Base-by-base conservation (phyloP, 202 grass and related monocot genomes). In the Sporobolus alterniflorus region DNA sequence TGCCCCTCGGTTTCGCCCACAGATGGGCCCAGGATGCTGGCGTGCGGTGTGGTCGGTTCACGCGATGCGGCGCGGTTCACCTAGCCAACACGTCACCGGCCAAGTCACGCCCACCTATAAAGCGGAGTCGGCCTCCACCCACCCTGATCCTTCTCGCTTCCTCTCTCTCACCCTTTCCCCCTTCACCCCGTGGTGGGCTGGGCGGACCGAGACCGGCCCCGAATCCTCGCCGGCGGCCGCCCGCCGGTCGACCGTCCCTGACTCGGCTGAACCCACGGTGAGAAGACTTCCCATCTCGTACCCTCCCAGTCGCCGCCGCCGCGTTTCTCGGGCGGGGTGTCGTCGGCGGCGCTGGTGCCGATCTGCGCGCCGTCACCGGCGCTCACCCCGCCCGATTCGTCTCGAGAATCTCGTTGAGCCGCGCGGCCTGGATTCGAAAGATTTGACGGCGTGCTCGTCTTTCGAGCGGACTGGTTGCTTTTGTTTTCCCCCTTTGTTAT, bases 61-160 rank as follows among this genome's bases (percentile, higher is more conserved):
- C 68, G 41, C 40, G 47, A 31, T 34, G 24, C 57, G 26, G 71
- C 26, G 40, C 49, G 17, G 44, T 16, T 0, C 64, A 2, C 77
- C 74, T 87, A 87, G 52, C 84, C 79, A 79, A 64, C 84, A 87
- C 79, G 79, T 90, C 88, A 83, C 44, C 6, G 8, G 82, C 83
- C 88, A 90, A 32, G 88, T 90, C 88, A 87, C 69, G 26, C 33
- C 79, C 74, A 70, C 17, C 68, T 75, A 87, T 90, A 81, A 81
- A 87, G 46, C 8, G 9, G 25, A 15, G 42, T 31, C 55, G 29
- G 60, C 51, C 67, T 25, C 40, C 54, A 46, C 54, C 59, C 65
- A 25, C 33, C 82, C 46, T 26, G 73, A 51, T 64, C 61, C 31
- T 74, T 67, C 26, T 80, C 80, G 78, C 77, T 51, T 68, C 36